Evolutionary conservation across 805 yeast genomes (phyloP).

Genomic region (Starmera pachycereana): DNA sequence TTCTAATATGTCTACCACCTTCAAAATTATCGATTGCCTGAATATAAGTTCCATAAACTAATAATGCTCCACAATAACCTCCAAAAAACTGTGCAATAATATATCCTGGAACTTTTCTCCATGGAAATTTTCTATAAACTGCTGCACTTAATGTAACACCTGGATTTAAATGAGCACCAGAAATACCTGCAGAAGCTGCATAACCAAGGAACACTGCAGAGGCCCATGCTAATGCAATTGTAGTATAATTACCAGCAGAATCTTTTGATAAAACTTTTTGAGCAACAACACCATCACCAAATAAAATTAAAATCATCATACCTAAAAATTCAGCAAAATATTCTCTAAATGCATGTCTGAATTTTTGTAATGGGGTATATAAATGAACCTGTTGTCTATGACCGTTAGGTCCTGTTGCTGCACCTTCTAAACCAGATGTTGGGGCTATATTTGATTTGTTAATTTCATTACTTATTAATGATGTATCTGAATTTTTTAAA

Average conservation of each 20-base stretch:
- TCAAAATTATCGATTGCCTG: slow-evolving; percentile 28
- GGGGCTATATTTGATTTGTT: slow-evolving; percentile 11
- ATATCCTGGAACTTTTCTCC: slow-evolving; percentile 35
- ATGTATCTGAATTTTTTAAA: neutral
- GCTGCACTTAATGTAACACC: slow-evolving; percentile 39
- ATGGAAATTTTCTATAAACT: slow-evolving; percentile 41
- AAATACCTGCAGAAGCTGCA: slow-evolving; percentile 40
- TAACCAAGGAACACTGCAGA: slow-evolving; percentile 43
- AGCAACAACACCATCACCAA: slow-evolving; percentile 40
- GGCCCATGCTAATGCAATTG: slow-evolving; percentile 42
- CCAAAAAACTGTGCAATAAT: slow-evolving; percentile 39
- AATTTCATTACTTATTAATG: neutral
- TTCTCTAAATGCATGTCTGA: slow-evolving; percentile 28
- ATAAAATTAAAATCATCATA: slow-evolving; percentile 31
- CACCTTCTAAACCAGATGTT: slow-evolving; percentile 18
- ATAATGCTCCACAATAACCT: slow-evolving; percentile 34
- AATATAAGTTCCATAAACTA: slow-evolving; percentile 35
- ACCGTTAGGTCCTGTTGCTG: slow-evolving; percentile 12
- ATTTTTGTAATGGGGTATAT: slow-evolving; percentile 15
- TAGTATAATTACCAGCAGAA: slow-evolving; percentile 29
- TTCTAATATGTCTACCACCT: slow-evolving; percentile 20
- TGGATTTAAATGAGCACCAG: slow-evolving; percentile 51
- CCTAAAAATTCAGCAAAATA: slow-evolving; percentile 44
- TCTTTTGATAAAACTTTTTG: slow-evolving; percentile 30
- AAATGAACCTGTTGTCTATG: slow-evolving; percentile 5